phyloP scores from a whole-genome alignment of 2,329 filamentous ascomycete genomes.

The Scortechinia acanthostroma region DNA sequence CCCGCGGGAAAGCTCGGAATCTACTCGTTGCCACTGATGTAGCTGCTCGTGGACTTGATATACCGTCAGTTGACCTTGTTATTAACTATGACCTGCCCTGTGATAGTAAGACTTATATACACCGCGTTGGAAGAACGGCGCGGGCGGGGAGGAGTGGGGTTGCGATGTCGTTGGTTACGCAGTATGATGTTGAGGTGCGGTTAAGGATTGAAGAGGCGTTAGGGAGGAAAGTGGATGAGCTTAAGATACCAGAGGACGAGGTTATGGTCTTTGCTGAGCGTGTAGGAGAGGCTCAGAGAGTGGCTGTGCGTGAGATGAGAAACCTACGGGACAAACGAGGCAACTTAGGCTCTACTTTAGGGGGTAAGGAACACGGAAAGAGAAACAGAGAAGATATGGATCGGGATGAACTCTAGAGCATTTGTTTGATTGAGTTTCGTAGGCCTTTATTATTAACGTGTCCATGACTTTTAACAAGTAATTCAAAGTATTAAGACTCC shows the following conservation, averaged over 20 bases:
- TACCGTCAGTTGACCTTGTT: constrained; percentile 82
- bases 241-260: constrained; percentile 69
- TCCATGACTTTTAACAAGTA: no score
- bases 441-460: no score
- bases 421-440: no score
- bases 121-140: constrained; percentile 81
- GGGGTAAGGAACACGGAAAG: constrained; percentile 33
- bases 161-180: constrained; percentile 75
- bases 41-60: constrained; percentile 86
- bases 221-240: constrained; percentile 68
- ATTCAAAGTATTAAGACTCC: no score
- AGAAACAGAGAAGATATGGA: constrained; percentile 64
- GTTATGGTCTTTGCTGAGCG: constrained; percentile 74
- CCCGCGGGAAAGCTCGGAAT: constrained; percentile 71
- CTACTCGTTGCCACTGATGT: constrained; percentile 91
- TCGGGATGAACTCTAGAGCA: no score
- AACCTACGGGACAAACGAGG: constrained; percentile 62
- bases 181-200: constrained; percentile 80
- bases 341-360: constrained; percentile 30
- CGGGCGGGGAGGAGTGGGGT: constrained; percentile 79
- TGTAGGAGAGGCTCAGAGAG: constrained; percentile 76
- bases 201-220: constrained; percentile 76
- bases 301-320: constrained; percentile 77
- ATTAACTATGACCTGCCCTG: constrained; percentile 79
- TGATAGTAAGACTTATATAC: constrained; percentile 85